A percentile compares a stretch with the other conserved stretches of the same genome.
Conservation (phyloP, 1,284 basidiomycete species). For the Cystobasidium pallidum region DNA sequence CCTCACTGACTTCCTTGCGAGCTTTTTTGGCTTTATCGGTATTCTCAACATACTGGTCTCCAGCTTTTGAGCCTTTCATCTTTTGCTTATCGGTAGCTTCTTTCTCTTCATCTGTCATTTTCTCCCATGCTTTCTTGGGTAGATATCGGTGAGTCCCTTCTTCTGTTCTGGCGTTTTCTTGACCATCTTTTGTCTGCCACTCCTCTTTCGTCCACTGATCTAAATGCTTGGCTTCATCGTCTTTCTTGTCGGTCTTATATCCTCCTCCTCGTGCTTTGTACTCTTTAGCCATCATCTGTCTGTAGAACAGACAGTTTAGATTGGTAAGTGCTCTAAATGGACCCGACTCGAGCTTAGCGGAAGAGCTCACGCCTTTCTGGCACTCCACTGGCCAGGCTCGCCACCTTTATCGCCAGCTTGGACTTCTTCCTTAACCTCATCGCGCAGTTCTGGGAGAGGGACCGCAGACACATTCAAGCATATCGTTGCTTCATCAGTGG, state of each 20-base stretch:
- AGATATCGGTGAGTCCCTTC: conserved; percentile 43
- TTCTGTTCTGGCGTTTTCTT: conserved; percentile 30
- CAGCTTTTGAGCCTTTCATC: conserved; percentile 33
- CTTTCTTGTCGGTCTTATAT: conserved; percentile 43
- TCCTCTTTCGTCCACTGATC: conserved; percentile 43
- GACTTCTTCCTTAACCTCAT: conserved; percentile 44
- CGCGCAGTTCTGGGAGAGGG: conserved; percentile 25
- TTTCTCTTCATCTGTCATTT: conserved; percentile 41
- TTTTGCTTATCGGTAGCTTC: conserved; percentile 39
- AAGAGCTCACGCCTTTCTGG: conserved; percentile 30
- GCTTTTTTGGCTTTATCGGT: conserved; percentile 41
- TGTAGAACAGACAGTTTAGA: not conserved
- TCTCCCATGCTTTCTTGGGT: conserved; percentile 44
- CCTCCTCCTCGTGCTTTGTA: conserved; percentile 43
- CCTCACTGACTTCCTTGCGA: conserved; percentile 43
- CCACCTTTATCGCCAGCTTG: conserved; percentile 40
- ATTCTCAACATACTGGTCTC: conserved; percentile 43
- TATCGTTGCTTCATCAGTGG: not conserved
- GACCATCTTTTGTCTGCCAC: conserved; percentile 43
- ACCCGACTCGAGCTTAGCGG: not conserved
- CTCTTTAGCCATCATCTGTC: conserved; percentile 42
- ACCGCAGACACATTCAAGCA: too few relatives aligned
- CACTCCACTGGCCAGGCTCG: conserved; percentile 40
- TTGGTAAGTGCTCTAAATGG: not conserved
- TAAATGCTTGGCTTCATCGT: conserved; percentile 38